Percentiles rank a stretch among this genome's conserved stretches.
Conservation (phyloP, 2,329 filamentous ascomycete species). For the Tolypocladium nubicola region DNA sequence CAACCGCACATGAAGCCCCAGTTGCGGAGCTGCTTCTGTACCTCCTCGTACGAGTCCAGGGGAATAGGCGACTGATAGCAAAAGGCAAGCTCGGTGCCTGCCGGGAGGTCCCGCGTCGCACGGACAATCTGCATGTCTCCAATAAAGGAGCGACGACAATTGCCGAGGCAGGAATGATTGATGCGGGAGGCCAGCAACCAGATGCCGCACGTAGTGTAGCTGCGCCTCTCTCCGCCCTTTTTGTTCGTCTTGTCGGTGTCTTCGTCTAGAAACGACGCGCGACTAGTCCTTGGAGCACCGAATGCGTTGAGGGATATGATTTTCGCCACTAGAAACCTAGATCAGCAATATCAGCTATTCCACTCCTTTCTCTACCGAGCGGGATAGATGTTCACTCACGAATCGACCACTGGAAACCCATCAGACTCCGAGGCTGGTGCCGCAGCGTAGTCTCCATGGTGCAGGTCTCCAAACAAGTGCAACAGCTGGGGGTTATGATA, state of each 20-base stretch:
- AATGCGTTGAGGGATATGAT: conserved; percentile 34
- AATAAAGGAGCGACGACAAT: conserved; percentile 36
- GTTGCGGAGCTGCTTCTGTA: conserved; percentile 15
- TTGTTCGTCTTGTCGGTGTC: too few species aligned
- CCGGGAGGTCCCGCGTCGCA: conserved; percentile 29
- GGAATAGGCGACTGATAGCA: conserved; percentile 20
- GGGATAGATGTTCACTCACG: conserved; percentile 20
- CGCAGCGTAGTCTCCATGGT: conserved; percentile 28
- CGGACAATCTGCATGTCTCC: conserved; percentile 43
- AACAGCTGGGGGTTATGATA: conserved; percentile 25
- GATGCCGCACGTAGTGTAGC: conserved; percentile 20
- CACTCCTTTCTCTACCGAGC: background rate
- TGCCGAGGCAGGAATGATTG: conserved; percentile 41
- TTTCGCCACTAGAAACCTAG: conserved; percentile 33
- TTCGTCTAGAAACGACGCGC: background rate
- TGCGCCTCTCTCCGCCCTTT: background rate
- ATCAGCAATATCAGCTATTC: background rate
- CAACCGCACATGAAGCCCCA: conserved; percentile 35
- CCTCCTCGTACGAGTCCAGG: conserved; percentile 15
- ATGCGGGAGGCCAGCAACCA: conserved; percentile 38
- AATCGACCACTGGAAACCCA: conserved; percentile 31
- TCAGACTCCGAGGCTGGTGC: conserved; percentile 17
- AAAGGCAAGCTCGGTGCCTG: conserved; percentile 34
- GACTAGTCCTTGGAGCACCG: conserved; percentile 16
- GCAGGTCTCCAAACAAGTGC: conserved; percentile 22